Base-by-base conservation (phyloP, 371 early-diverging fungal species). In the Rhizomucor miehei region DNA sequence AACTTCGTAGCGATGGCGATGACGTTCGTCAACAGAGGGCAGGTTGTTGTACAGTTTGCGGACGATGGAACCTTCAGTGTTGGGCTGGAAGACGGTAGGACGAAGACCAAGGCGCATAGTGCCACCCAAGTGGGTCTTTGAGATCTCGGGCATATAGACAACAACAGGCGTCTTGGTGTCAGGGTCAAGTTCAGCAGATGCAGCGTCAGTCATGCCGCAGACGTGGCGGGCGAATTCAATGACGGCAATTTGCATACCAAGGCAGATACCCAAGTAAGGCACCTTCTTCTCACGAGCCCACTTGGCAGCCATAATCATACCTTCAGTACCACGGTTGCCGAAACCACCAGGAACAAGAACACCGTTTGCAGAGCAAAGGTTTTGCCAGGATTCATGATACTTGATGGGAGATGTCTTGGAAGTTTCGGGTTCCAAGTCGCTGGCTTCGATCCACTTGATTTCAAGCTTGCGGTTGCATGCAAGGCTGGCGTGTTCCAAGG, bases 291-390 rank as follows among this genome's bases (percentile, higher is more conserved):
- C 94, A 69, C 99, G 92, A 19, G 99, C 99, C 93, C 94, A 98
- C 62, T 94, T 90, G 59, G 91, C 91, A n/a, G 98, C 99, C 37
- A 84, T 67, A 40, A 99, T 85, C 90, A 94, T 99, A 62, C 99
- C 98, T 67, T 98, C 99, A 38, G 90, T 88, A 60, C 99, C 99
- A 67, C 98, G 93, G 52, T 75, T 76, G 49, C 99, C 99, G 71
- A 99, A 99, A 34, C 99, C 99, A 64, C 99, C 99, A 17, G 99
- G 99, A 20, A 99, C 94, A n/a, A 99, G 77, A 50, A 99, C 91
- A 54, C 99, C 99, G 69, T 96, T 75, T 35, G 94, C 91, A 19
- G 87, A 81, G 73, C 91, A 89, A 45, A 98, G 71, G 34, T 75
- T 75, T 63, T 89, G 81, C 99, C 97, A 97, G 3, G 97, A 89